Base-by-base conservation (phyloP, 2,329 filamentous ascomycete genomes). In the Trichoderma cornu-damae region DNA sequence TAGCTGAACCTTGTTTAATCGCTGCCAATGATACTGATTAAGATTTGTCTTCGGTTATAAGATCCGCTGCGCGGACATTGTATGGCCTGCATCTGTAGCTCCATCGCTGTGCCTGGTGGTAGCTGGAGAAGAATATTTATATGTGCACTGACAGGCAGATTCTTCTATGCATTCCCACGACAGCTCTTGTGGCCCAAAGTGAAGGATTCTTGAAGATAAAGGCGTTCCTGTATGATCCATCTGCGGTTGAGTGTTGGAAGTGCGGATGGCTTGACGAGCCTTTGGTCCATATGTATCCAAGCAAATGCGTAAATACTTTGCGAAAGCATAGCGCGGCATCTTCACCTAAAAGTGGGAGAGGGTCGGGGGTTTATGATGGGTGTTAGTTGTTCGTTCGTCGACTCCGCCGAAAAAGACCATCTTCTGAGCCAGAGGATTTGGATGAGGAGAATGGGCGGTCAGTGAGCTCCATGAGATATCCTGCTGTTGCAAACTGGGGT, bases 211-310 rank as follows among this genome's bases (percentile, higher is more conserved):
- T 11, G 52, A 37, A 2, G 59, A 46, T 2, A 62, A 32, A 61
- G 30, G 3, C 59, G 60, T 28, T 63, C 57, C 28, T 59, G 61
- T 1, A 61, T 60, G 7, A 61, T 59, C 61, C 58, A 62, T n/a
- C 52, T 59, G 4, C 61, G 59, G 9, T 18, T 37, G 2, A 62
- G 34, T 4, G 59, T 61, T 8, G 61, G 61, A 12, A 62, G 47
- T 2, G 37, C 8, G 3, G 57, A 22, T 3, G 11, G 11, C 24
- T 18, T 52, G 8, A 16, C 48, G 2, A 59, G 38, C n/a, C 22
- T 50, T 7, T 57, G 57, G 32, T 62, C 54, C 47, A 59, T n/a
- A n/a, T 59, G 37, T 47, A 56, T 14, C 48, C 47, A 16, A 59
- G 59, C 6, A 59, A 14, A 14, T 61, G 60, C 8, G 60, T 44